Percentiles rank a stretch among this genome's conserved stretches.
Conservation (phyloP, 2,329 filamentous ascomycete species). For the Diaporthe destruens region DNA sequence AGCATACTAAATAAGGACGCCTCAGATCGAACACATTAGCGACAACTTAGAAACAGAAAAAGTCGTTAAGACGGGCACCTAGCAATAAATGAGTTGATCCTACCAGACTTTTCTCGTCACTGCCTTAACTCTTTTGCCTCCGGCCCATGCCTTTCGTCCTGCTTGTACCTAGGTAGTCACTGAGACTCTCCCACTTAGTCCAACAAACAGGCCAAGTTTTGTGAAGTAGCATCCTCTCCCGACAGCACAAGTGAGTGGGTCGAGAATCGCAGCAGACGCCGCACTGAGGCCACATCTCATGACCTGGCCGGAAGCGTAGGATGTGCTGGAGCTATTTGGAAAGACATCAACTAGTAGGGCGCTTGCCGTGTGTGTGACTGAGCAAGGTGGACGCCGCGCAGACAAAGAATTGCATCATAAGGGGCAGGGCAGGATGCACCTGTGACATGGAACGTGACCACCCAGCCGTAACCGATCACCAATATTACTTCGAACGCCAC, state of each 20-base stretch:
- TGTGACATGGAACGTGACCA: background rate
- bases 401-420: slow-evolving; percentile 25
- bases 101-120: background rate
- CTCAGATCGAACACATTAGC: background rate
- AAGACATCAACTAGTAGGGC: slow-evolving; percentile 24
- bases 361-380: slow-evolving; percentile 25
- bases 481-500: background rate
- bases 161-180: slow-evolving; percentile 1
- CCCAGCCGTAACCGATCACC: slow-evolving; percentile 29
- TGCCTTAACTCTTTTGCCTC: background rate
- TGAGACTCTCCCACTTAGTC: slow-evolving; percentile 10
- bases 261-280: background rate
- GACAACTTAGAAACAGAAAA: background rate
- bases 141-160: slow-evolving; percentile 2
- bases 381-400: slow-evolving; percentile 7
- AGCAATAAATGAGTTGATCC: background rate
- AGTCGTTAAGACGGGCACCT: background rate
- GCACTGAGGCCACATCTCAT: slow-evolving; percentile 27
- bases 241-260: slow-evolving; percentile 5
- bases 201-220: slow-evolving; percentile 11
- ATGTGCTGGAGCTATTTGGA: slow-evolving; percentile 17
- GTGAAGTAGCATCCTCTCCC: slow-evolving; percentile 26
- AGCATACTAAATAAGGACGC: background rate
- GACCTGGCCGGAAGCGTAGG: slow-evolving; percentile 1
- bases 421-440: slow-evolving; percentile 19